Conservation (phyloP, 495 filamentous ascomycete species). For the Penicillium soppii region DNA sequence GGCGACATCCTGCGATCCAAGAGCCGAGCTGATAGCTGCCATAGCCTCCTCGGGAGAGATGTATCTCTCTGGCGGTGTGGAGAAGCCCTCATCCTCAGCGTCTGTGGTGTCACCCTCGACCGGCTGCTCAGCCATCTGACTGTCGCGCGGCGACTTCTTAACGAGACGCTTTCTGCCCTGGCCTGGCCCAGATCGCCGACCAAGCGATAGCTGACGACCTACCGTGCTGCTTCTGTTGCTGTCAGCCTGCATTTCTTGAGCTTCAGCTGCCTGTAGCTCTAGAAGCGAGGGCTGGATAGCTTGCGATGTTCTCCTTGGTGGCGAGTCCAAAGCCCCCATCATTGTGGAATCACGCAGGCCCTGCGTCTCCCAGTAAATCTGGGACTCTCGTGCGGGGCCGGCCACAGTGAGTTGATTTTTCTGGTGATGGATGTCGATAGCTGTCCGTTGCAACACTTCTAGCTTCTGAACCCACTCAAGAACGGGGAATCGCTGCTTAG, state of each 20-base stretch:
- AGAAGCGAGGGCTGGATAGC: constrained; percentile 15
- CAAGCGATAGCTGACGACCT: constrained; percentile 22
- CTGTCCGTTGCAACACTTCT: constrained; percentile 47
- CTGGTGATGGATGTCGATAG: constrained; percentile 27
- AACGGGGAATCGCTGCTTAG: constrained; percentile 67
- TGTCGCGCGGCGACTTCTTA: constrained; percentile 14
- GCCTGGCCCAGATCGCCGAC: constrained; percentile 26
- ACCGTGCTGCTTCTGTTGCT: constrained; percentile 7
- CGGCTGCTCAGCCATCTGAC: constrained; percentile 2
- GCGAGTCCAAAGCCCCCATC: constrained; percentile 1
- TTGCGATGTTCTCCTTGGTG: constrained; percentile 1
- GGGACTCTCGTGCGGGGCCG: constrained; percentile 1
- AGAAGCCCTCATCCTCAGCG: constrained; percentile 9
- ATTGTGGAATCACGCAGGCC: constrained; percentile 2
- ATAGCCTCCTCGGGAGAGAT: constrained; percentile 23
- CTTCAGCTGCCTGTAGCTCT: constrained; percentile 15
- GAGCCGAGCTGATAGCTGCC: constrained; percentile 15
- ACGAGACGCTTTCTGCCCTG: constrained; percentile 18
- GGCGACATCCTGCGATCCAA: constrained; percentile 12
- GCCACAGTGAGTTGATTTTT: constrained; percentile 16
- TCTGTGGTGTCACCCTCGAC: constrained; percentile 8
- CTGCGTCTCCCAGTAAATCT: constrained; percentile 5
- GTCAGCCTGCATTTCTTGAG: neutral
- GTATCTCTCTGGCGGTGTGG: constrained; percentile 12
- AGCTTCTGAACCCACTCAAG: constrained; percentile 56